Base-by-base conservation (phyloP, 768 basidiomycete species). In the Gloeopeniophorella convolvens region DNA sequence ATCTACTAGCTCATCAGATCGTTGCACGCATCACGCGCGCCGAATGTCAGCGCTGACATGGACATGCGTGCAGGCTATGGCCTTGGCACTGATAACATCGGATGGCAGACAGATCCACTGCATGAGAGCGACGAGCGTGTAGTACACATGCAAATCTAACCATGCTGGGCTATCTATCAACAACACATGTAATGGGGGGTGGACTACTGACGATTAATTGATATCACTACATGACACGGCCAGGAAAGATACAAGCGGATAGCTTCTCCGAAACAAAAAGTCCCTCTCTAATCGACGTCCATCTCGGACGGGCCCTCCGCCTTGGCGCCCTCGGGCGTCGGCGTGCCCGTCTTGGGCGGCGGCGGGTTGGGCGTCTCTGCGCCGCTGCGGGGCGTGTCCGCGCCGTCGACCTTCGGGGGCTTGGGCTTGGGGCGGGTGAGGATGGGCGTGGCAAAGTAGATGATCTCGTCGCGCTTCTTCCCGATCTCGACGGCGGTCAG, bases 401-500 rank as follows among this genome's bases (percentile, higher is more conserved):
- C 78, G 42, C 81, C 82, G 42, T 78, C 77, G 26, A 72, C 71
- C 62, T 85, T 80, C 53, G 75, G 72, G 7, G 85, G 80, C 77
- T 87, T 91, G 49, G 94, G 96, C 80, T 93, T 96, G 42, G 87
- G 88, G 76, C 77, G 85, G 56, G 86, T 89, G 66, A 99, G 72
- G 69, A 97, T 95, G 26, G 91, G 90, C 23, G 83, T 80, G 41
- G 87, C 85, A 60, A 89, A 86, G 73, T 89, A 96, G 56, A 89
- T 81, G 52, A 94, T 68, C 67, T 98, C 96, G 56, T 99, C 95
- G 61, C 82, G 75, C 78, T 85, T 89, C 86, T 94, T 93, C 68
- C 72, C 65, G 57, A 96, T 85, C 66, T 98, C 92, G 51, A 73
- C 82, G 42, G 73, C 77, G 51, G 77, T 91, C 66, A 98, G 68